Evolutionary conservation across 192 early-diverging fungal species (phyloP).

Genomic region (Lobosporangium transversale): DNA sequence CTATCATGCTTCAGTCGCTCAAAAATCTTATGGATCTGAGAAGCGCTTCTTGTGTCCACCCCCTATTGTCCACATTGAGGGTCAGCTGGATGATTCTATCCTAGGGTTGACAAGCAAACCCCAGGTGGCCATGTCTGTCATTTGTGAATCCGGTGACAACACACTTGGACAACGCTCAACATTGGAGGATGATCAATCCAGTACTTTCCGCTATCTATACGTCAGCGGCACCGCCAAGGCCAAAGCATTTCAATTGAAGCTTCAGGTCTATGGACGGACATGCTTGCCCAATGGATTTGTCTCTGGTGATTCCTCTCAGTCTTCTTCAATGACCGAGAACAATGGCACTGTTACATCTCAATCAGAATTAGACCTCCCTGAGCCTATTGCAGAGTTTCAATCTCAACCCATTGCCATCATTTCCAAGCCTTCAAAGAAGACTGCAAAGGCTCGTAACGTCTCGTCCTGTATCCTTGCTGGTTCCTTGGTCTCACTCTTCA

Average conservation of each 20-base stretch:
- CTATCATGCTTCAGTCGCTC: slow-evolving; percentile 83
- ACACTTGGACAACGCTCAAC: slow-evolving; percentile 60
- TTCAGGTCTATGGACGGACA: slow-evolving; percentile 64
- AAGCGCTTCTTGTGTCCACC: slow-evolving; percentile 88
- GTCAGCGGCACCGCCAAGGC: slow-evolving; percentile 84
- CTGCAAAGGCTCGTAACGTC: slow-evolving; percentile 81
- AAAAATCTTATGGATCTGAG: slow-evolving; percentile 95
- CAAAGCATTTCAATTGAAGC: slow-evolving; percentile 78
- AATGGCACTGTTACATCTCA: slow-evolving; percentile 6
- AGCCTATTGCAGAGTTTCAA: slow-evolving; percentile 69
- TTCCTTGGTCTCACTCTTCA: slow-evolving; percentile 84
- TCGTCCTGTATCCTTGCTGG: slow-evolving; percentile 82
- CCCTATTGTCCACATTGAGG: slow-evolving; percentile 71
- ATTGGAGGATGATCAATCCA: slow-evolving; percentile 63
- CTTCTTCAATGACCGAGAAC: slow-evolving; percentile 3
- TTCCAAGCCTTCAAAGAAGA: slow-evolving; percentile 94
- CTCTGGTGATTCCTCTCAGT: slow-evolving; percentile 10
- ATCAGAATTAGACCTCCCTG: slow-evolving; percentile 37
- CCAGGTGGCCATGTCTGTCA: slow-evolving; percentile 70
- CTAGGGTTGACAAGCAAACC: slow-evolving; percentile 64
- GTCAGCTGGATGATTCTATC: slow-evolving; percentile 31
- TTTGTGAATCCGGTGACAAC: slow-evolving; percentile 68
- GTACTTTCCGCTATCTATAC: slow-evolving; percentile 80
- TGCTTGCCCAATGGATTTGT: slow-evolving; percentile 44
- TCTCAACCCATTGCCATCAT: slow-evolving; percentile 84